A percentile compares a stretch with the other conserved stretches of the same genome.
These are phyloP conservation scores for Hypoxylon crocopeplum DNA, from an alignment of 495 filamentous ascomycete species.

Conservation along the genomic window DNA sequence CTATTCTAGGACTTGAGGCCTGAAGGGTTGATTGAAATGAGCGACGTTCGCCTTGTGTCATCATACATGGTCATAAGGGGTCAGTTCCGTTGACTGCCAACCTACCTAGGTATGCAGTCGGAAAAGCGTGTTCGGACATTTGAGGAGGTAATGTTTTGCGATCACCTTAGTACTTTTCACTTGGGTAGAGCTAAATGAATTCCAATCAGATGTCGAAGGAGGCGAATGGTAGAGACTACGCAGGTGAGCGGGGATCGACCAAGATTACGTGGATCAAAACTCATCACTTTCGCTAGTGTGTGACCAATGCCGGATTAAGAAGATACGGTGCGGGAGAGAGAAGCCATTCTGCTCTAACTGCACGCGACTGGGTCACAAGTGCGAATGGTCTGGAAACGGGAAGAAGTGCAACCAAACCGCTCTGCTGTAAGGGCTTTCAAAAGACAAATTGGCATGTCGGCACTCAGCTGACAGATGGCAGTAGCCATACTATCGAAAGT, in stretches of 20 bases:
- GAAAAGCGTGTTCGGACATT: constrained; percentile 20
- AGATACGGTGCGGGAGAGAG: constrained; percentile 30
- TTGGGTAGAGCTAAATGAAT: constrained; percentile 2
- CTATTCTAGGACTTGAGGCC: neutral
- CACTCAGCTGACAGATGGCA: neutral
- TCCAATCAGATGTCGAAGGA: constrained; percentile 21
- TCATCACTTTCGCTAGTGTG: constrained; percentile 17
- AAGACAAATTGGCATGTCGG: neutral
- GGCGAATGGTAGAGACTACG: constrained; percentile 26
- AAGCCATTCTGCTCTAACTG: constrained; percentile 29
- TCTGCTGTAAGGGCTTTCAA: constrained; percentile 3
- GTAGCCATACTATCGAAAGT: constrained; percentile 26
- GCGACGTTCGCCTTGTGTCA: neutral
- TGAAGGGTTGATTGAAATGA: constrained; percentile 2
- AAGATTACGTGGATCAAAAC: neutral
- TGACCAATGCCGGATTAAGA: constrained; percentile 29
- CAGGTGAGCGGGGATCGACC: constrained; percentile 21
- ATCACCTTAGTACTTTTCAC: neutral
- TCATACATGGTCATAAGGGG: constrained; percentile 1
- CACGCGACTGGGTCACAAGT: constrained; percentile 19
- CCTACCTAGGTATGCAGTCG: constrained; percentile 11
- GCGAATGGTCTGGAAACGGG: constrained; percentile 29
- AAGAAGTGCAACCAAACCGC: constrained; percentile 29
- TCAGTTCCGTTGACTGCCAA: too few species aligned
- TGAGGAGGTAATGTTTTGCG: constrained; percentile 22